phyloP scores from a whole-genome alignment of 805 yeast species.

The Kluyveromyces starmeri region DNA sequence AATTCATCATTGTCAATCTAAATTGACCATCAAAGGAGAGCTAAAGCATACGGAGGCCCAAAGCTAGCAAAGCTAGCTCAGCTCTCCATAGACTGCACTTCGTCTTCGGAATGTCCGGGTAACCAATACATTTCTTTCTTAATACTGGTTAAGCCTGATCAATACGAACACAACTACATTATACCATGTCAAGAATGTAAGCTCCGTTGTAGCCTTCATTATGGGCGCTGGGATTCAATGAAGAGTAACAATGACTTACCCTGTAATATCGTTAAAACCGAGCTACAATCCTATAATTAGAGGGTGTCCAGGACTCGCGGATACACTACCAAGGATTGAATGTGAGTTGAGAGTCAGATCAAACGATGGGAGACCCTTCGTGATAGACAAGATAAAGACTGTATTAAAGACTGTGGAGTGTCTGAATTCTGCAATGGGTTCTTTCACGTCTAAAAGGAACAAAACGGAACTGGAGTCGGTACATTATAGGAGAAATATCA shows the following conservation, averaged over 20 bases:
- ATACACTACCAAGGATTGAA: conserved; percentile 51
- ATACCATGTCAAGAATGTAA: too few relatives aligned
- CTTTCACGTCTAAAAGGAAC: conserved; percentile 14
- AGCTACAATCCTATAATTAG: conserved; percentile 44
- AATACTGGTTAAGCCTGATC: too few relatives aligned
- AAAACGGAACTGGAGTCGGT: conserved; percentile 21
- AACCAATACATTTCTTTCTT: too few relatives aligned
- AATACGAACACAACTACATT: too few relatives aligned
- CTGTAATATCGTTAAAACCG: conserved; percentile 36
- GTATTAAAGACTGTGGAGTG: conserved; percentile 44
- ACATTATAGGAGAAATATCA: conserved; percentile 27
- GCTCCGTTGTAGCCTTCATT: too few relatives aligned
- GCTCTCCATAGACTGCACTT: too few relatives aligned
- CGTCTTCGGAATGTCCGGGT: too few relatives aligned
- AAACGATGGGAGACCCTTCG: conserved; percentile 38
- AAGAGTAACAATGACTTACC: conserved; percentile 24
- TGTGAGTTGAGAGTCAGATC: conserved; percentile 50
- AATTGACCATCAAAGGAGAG: too few relatives aligned
- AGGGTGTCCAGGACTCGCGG: conserved; percentile 65
- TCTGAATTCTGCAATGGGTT: conserved; percentile 27
- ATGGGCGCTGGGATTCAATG: too few relatives aligned
- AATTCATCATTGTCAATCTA: too few relatives aligned
- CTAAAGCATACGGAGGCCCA: too few relatives aligned
- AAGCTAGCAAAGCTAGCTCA: too few relatives aligned
- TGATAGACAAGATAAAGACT: conserved; percentile 39